These are phyloP conservation scores for Didymella sp. DNA, from an alignment of 2,329 filamentous ascomycete genomes.

Conservation along the genomic window DNA sequence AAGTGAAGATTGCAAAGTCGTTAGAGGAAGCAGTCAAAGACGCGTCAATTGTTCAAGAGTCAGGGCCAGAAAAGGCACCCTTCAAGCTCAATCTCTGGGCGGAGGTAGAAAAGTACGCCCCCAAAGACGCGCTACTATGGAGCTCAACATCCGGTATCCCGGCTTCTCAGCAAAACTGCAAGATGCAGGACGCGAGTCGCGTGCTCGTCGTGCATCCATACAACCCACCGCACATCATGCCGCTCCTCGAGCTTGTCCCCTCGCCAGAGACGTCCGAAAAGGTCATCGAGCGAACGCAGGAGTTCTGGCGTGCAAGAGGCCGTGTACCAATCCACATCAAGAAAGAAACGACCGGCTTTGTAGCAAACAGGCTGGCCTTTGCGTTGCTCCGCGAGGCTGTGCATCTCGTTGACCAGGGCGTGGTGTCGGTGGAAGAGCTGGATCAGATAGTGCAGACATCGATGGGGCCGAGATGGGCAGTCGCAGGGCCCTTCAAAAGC, in stretches of 20 bases:
- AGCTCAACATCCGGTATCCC: constrained; percentile 65
- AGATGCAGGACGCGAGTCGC: constrained; percentile 52
- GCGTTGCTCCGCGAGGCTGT: constrained; percentile 64
- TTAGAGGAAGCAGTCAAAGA: constrained; percentile 53
- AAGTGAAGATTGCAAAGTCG: constrained; percentile 45
- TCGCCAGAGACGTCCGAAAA: constrained; percentile 51
- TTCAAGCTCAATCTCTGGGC: constrained; percentile 63
- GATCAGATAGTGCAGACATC: constrained; percentile 55
- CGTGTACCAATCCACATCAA: constrained; percentile 59
- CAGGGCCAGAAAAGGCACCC: constrained; percentile 61
- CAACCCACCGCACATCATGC: constrained; percentile 69
- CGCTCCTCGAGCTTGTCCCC: constrained; percentile 65
- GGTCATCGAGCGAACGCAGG: constrained; percentile 51
- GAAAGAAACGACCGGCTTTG: constrained; percentile 63
- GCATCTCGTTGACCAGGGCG: constrained; percentile 60
- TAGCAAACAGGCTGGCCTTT: constrained; percentile 65
- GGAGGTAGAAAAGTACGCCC: constrained; percentile 57
- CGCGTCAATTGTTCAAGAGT: constrained; percentile 65
- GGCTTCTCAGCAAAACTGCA: constrained; percentile 56
- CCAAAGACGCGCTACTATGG: constrained; percentile 60
- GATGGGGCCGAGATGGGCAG: constrained; percentile 38
- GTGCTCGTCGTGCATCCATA: constrained; percentile 68
- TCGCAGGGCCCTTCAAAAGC: constrained; percentile 62
- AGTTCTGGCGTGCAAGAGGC: constrained; percentile 55
- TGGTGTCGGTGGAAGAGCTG: constrained; percentile 60